Conservation (phyloP, 2,329 filamentous ascomycete species). For the Botryotinia globosa region DNA sequence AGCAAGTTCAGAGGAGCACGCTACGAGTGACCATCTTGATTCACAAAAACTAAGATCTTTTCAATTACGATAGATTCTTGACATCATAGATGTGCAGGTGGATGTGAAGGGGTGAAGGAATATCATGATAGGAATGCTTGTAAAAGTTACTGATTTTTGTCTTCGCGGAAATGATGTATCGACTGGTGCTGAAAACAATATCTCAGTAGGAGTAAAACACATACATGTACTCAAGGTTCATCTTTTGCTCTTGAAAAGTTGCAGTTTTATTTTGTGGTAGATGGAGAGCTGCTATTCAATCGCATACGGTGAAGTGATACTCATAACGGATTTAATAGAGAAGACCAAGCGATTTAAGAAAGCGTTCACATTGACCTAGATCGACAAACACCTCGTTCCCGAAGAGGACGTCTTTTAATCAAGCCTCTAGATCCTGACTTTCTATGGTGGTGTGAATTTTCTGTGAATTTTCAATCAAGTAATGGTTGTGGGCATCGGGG, state of each 20-base stretch:
- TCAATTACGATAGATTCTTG: too few relatives aligned
- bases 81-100: too few relatives aligned
- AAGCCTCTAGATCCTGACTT: not conserved
- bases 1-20: not conserved
- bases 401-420: not conserved
- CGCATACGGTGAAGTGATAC: rapidly evolving
- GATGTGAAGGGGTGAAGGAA: too few relatives aligned
- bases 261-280: not conserved
- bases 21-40: too few relatives aligned
- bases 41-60: too few relatives aligned
- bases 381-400: not conserved
- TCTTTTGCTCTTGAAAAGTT: not conserved
- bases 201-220: not conserved
- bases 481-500: too few relatives aligned
- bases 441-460: not conserved
- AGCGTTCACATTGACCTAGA: not conserved
- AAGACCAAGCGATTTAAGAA: not conserved
- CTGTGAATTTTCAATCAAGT: not conserved
- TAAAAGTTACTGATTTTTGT: not conserved
- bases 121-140: not conserved
- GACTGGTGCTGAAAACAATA: not conserved
- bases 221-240: not conserved
- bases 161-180: not conserved
- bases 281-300: not conserved
- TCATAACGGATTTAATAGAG: too few relatives aligned